Evolutionary conservation across 345 rosid genomes (phyloP), one percentile per base, ranked within the genome.

Genomic region (Arabis hirsuta): DNA sequence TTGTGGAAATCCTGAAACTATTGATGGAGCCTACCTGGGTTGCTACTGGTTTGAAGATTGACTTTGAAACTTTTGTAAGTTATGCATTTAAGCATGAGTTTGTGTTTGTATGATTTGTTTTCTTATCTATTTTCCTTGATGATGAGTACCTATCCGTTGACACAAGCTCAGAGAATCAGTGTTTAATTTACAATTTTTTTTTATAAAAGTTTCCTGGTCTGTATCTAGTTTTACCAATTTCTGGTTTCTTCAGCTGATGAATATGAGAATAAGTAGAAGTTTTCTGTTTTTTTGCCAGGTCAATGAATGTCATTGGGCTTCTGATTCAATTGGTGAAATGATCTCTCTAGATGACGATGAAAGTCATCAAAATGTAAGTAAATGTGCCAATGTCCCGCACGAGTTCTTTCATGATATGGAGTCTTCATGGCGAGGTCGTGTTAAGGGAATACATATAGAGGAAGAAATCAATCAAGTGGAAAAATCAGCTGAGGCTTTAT

Each of bases 371-470:
- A 80, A 72, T 45, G 76, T 73, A 41, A 82, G 85, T 58, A 76
- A 73, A 14, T 74, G 55, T 59, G 73, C 78, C 56, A 73, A 58
- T 55, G 77, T 94, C 70, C 96, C 98, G 0, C 71, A 71, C 75
- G 97, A 91, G 4, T 91, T 94, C 83, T 91, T 94, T 60, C 90
- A 85, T 72, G 97, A 91, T 80, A 84, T 94, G 90, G 97, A 94
- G 67, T 86, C 84, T 65, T 76, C 88, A 29, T 94, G 98, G 97
- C 84, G 84, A 80, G 86, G 96, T 19, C 95, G 93, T 16, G 85
- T 94, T 38, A 94, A 89, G 79, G 88, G 83, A 77, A 77, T 85
- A 51, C 98, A 94, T 71, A 78, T 91, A 57, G 86, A 87, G 66
- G 81, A 87, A 66, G 89, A 88, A 81, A 80, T 80, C 74, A 79